Percentiles rank a stretch among this genome's conserved stretches.
These are phyloP conservation scores for Fraxinus albicans DNA, from an alignment of 305 asterid species.

Conservation along the genomic window DNA sequence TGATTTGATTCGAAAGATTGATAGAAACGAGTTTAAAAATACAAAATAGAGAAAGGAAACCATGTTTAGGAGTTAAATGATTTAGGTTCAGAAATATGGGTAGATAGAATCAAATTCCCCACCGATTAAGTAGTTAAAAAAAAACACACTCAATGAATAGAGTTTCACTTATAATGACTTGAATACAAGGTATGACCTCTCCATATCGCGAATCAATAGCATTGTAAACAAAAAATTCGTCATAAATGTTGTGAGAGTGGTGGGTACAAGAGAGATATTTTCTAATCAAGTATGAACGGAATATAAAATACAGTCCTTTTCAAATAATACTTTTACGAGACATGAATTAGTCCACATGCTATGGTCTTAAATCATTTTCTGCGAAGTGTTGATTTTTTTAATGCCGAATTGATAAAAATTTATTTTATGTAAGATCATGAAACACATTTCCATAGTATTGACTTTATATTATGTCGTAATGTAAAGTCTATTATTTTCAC, in stretches of 20 bases:
- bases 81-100: neutral
- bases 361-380: neutral
- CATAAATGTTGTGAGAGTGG: neutral
- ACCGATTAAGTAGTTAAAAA: no score
- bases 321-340: neutral
- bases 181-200: neutral
- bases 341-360: neutral
- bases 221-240: neutral
- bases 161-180: neutral
- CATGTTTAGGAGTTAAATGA: neutral
- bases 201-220: neutral
- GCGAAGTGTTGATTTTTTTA: neutral
- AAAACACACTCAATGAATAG: no score
- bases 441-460: neutral
- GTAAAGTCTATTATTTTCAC: neutral
- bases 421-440: neutral
- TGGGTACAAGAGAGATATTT: neutral
- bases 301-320: neutral
- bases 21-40: neutral
- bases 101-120: neutral
- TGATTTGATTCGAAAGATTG: neutral
- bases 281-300: neutral
- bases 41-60: neutral
- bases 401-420: neutral
- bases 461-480: neutral